Evolutionary conservation across 1,284 basidiomycete species (phyloP).

Genomic region (Tilletia indica): DNA sequence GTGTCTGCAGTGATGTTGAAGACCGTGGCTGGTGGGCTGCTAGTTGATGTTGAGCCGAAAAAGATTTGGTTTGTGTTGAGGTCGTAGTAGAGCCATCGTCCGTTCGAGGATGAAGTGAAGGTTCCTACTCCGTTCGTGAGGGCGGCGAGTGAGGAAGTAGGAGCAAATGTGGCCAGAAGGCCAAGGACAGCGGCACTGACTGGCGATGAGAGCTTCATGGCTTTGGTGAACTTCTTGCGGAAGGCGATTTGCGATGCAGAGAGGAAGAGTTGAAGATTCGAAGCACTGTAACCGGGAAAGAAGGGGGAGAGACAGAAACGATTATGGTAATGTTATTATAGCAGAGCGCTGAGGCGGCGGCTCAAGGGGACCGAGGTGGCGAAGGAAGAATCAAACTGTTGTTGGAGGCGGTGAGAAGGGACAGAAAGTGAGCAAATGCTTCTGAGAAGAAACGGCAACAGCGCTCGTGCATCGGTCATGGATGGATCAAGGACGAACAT

Average conservation of each 20-base stretch:
- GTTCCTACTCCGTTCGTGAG: neutral
- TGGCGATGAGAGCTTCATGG: neutral
- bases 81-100: conserved; percentile 16
- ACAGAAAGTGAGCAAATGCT: no score
- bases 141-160: neutral
- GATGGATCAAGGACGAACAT: no score
- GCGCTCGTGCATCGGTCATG: no score
- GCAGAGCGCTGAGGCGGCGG: no score
- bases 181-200: neutral
- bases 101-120: neutral
- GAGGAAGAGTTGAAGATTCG: neutral
- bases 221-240: neutral
- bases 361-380: no score
- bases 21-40: conserved; percentile 13
- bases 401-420: no score
- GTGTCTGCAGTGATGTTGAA: neutral
- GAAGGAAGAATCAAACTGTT: no score
- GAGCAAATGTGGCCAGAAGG: neutral
- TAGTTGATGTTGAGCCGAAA: neutral
- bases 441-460: no score
- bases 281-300: neutral
- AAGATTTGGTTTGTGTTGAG: neutral
- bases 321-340: no score
- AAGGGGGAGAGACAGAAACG: neutral
- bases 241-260: neutral